Evolutionary conservation across 2,329 filamentous ascomycete genomes (phyloP).

Genomic region (Stylonectria norvegica): DNA sequence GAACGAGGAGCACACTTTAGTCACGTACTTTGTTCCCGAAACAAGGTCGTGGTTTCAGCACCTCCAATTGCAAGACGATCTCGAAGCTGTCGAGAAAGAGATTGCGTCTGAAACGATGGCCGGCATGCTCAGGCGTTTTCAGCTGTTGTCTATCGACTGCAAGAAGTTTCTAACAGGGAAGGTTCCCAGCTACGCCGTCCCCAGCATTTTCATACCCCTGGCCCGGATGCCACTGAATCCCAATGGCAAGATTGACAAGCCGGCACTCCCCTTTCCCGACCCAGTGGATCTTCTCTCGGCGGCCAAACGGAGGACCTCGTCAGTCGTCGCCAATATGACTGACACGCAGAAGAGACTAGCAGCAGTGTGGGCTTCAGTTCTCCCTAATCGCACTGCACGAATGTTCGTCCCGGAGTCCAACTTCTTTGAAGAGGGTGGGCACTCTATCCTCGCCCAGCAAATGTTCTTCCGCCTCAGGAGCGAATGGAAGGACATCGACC

Average conservation of each 20-base stretch:
- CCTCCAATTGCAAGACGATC: too few relatives aligned
- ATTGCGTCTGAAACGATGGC: conserved; percentile 5
- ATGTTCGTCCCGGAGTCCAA: conserved; percentile 47
- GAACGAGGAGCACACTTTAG: conserved; percentile 70
- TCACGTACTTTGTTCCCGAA: conserved; percentile 81
- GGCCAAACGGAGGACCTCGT: conserved; percentile 55
- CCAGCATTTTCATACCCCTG: conserved; percentile 23
- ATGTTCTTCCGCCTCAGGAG: conserved; percentile 61
- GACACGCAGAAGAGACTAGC: conserved; percentile 39
- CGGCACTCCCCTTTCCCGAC: conserved; percentile 76
- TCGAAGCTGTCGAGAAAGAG: conserved; percentile 2
- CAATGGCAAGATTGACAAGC: conserved; percentile 80
- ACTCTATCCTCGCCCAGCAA: conserved; percentile 60
- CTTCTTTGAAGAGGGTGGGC: conserved; percentile 40
- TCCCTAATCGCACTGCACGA: conserved; percentile 63
- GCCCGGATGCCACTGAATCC: conserved; percentile 64
- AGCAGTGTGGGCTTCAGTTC: conserved; percentile 66
- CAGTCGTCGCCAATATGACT: too few relatives aligned
- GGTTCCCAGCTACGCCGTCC: conserved; percentile 24
- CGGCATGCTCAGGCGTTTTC: conserved; percentile 39
- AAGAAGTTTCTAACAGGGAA: conserved; percentile 33
- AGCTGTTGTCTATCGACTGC: conserved; percentile 36
- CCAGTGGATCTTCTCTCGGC: conserved; percentile 35
- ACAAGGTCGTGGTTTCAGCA: too few relatives aligned
- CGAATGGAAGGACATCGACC: conserved; percentile 25